A percentile compares a stretch with the other conserved stretches of the same genome.
phyloP scores from a whole-genome alignment of 257 asterid species.

The Nicotiana noctiflora region DNA sequence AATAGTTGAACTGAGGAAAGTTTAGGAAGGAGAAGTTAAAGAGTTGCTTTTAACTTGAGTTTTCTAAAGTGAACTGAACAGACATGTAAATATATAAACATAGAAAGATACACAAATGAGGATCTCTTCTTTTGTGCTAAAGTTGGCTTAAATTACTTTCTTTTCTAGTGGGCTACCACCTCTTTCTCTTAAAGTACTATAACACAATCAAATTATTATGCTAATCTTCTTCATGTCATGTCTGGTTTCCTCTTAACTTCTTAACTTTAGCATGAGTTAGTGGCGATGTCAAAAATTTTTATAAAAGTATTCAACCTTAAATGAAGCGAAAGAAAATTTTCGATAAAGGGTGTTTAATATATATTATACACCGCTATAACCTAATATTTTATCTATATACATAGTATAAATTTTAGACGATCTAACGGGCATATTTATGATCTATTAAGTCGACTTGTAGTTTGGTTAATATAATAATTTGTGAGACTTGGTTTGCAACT shows the following conservation, averaged over 20 bases:
- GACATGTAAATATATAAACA: slow-evolving; percentile 40
- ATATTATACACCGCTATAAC: not conserved
- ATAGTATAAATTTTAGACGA: not conserved
- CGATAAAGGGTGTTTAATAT: no score
- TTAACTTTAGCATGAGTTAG: slow-evolving; percentile 15
- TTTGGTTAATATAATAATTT: no score
- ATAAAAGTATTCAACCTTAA: no score
- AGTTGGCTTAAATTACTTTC: slow-evolving; percentile 16
- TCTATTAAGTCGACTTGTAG: no score
- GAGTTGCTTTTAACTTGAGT: slow-evolving; percentile 34
- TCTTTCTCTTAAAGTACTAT: slow-evolving; percentile 35
- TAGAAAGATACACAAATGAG: slow-evolving; percentile 25
- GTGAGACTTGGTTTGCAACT: no score
- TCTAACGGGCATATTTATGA: no score
- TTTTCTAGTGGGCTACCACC: slow-evolving; percentile 51
- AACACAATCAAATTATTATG: slow-evolving; percentile 37
- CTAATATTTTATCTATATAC: not conserved
- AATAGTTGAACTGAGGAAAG: not conserved
- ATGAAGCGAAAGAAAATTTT: no score
- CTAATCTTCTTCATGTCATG: slow-evolving; percentile 25
- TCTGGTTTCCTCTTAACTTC: slow-evolving; percentile 8
- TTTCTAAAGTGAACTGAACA: slow-evolving; percentile 34
- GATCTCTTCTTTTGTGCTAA: slow-evolving; percentile 24
- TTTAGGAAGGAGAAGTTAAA: slow-evolving; percentile 21
- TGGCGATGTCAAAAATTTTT: not conserved